Conservation (phyloP, 2,329 filamentous ascomycete genomes). For the Claviceps africana region DNA sequence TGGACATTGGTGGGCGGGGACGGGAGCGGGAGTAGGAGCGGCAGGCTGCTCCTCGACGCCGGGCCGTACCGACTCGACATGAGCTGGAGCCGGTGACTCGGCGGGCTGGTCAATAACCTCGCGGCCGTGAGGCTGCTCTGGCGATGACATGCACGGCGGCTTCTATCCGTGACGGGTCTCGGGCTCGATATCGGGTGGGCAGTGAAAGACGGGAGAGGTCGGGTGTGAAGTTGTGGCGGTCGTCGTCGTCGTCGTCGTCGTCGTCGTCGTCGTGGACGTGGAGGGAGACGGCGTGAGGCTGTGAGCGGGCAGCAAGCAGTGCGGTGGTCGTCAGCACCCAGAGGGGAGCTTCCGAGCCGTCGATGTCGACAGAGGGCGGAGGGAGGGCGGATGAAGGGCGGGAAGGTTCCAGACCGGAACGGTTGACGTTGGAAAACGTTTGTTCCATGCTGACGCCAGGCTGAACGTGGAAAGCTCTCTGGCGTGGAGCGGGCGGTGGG, state of each 20-base stretch:
- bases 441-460: too few relatives aligned
- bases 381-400: too few relatives aligned
- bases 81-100: neutral
- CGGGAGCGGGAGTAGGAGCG: too few relatives aligned
- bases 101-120: conserved; percentile 7
- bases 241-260: neutral
- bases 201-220: neutral
- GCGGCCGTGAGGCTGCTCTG: conserved; percentile 16
- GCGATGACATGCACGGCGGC: conserved; percentile 23
- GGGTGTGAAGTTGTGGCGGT: neutral
- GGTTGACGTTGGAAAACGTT: too few relatives aligned
- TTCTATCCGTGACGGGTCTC: neutral
- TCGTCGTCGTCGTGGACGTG: neutral
- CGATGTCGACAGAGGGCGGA: too few relatives aligned
- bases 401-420: too few relatives aligned
- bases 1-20: neutral
- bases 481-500: too few relatives aligned
- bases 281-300: neutral
- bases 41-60: neutral
- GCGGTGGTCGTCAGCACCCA: too few relatives aligned
- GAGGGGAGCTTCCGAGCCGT: too few relatives aligned
- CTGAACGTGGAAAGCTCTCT: too few relatives aligned
- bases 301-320: too few relatives aligned
- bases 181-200: neutral
- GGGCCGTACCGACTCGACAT: neutral